Evolutionary conservation across 345 rosid genomes (phyloP), one percentile per base, ranked within the genome.

Genomic region (Moringa oleifera): DNA sequence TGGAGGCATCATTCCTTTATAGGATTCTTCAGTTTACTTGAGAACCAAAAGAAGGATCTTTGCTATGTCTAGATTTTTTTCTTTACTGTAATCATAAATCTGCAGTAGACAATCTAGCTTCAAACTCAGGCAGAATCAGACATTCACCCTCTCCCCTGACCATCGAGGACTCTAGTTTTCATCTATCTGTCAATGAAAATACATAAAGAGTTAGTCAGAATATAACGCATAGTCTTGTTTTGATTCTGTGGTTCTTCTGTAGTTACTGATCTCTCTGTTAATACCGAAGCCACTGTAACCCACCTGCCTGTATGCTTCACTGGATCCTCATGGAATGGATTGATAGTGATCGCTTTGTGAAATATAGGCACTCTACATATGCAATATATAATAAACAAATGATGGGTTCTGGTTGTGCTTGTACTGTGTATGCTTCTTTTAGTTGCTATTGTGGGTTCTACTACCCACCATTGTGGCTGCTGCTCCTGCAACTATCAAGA

Each of bases 1-100:
- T 53, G 20, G 57, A 68, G 58, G 73, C 61, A 73, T 73, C 68
- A 55, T 51, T 1, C 23, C 67, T 58, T 61, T 58, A 56, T 53
- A 10, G 58, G 66, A 62, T 68, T 68, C 68, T 51, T 59, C 18
- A 46, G 53, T 61, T 57, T 46, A 55, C 64, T 65, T 55, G 58
- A 36, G 52, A 62, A 58, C 57, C 47, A 57, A 70, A 47, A 13
- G 18, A 63, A n/a, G 57, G 64, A 66, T 64, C 52, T 33, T 33
- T 33, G 6, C n/a, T n/a, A n/a, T n/a, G n/a, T n/a, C n/a, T n/a
- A n/a, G n/a, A n/a, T n/a, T n/a, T n/a, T n/a, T n/a, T n/a, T n/a
- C n/a, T n/a, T n/a, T n/a, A n/a, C n/a, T n/a, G n/a, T n/a, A n/a
- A n/a, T n/a, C n/a, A n/a, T n/a, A n/a, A n/a, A n/a, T n/a, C n/a